Evolutionary conservation across 345 rosid genomes (phyloP), one percentile per base, ranked within the genome.

Genomic region (Eucalyptus regnans): DNA sequence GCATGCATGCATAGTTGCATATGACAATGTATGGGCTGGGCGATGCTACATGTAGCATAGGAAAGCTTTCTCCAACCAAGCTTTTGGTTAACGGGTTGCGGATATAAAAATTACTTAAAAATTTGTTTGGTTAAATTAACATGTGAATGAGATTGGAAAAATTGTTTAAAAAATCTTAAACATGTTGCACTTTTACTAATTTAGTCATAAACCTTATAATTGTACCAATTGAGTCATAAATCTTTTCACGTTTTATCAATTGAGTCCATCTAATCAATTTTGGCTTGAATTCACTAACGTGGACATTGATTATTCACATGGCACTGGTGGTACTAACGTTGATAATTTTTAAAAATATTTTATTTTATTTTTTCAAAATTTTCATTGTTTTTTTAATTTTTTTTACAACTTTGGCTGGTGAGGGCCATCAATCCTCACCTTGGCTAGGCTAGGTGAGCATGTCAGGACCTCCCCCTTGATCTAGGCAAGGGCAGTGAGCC

Each of bases 241-340:
- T 20, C 18, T 23, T 56, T 31, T 66, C 9, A 66, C 2, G 3
- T 66, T 66, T 15, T 66, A 9, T 7, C 3, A 16, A 31, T 66
- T 31, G 6, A 31, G 12, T 66, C 4, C 11, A 66, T 66, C 3
- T 14, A 17, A 6, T 12, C 6, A 31, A 66, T 31, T 31, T 66
- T 66, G 79, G 5, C 5, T 0, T 8, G 3, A 31, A 31, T 15
- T 66, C 11, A 17, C 37, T 31, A 5, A 14, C 0, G 0, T 31
- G 41, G 20, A 66, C 41, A 4, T 12, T 4, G 20, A 15, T 7
- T 18, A 3, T 66, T 17, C 79, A 66, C 41, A 8, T 31, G 18
- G 22, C 43, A 66, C 6, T 17, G 2, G 9, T 8, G 11, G 2
- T n/a, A 4, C 1, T 8, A 2, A 66, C 3, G 4, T 15, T 15